phyloP scores from a whole-genome alignment of 768 basidiomycete species.

The Boletus vermiculosoides region DNA sequence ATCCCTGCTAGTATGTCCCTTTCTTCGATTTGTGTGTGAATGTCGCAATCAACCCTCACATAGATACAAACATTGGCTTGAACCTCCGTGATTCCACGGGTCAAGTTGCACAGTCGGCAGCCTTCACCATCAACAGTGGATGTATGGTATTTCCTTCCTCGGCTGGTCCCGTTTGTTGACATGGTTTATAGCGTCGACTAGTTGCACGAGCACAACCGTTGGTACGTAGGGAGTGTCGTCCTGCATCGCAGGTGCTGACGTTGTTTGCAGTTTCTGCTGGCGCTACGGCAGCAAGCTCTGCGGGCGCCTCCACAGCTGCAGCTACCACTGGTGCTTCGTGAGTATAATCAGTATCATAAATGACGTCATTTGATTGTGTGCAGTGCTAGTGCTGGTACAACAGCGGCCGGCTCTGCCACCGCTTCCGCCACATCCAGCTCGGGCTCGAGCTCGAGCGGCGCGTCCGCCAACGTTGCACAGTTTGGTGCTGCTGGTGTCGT shows the following conservation, averaged over 20 bases:
- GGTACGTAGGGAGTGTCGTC: slow-evolving; percentile 20
- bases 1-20: slow-evolving; percentile 39
- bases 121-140: slow-evolving; percentile 49
- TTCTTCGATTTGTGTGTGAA: not conserved
- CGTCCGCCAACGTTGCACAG: slow-evolving; percentile 42
- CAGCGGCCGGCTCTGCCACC: not conserved
- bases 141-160: slow-evolving; percentile 40
- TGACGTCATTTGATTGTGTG: slow-evolving; percentile 13
- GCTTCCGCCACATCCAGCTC: slow-evolving; percentile 28
- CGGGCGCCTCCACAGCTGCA: not conserved
- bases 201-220: slow-evolving; percentile 29
- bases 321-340: slow-evolving; percentile 13
- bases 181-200: slow-evolving; percentile 29
- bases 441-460: slow-evolving; percentile 32
- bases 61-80: slow-evolving; percentile 56
- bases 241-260: slow-evolving; percentile 14
- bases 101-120: slow-evolving; percentile 43
- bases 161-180: slow-evolving; percentile 3
- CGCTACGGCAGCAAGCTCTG: slow-evolving; percentile 14
- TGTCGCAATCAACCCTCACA: not conserved
- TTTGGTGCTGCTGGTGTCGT: slow-evolving; percentile 42
- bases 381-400: not conserved
- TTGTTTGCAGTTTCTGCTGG: slow-evolving; percentile 23
- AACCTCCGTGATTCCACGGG: slow-evolving; percentile 64
- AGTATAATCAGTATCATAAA: slow-evolving; percentile 1